These are phyloP conservation scores for Phytophthora pinifolia DNA, from an alignment of 352 stramenopile genomes.

Conservation along the genomic window DNA sequence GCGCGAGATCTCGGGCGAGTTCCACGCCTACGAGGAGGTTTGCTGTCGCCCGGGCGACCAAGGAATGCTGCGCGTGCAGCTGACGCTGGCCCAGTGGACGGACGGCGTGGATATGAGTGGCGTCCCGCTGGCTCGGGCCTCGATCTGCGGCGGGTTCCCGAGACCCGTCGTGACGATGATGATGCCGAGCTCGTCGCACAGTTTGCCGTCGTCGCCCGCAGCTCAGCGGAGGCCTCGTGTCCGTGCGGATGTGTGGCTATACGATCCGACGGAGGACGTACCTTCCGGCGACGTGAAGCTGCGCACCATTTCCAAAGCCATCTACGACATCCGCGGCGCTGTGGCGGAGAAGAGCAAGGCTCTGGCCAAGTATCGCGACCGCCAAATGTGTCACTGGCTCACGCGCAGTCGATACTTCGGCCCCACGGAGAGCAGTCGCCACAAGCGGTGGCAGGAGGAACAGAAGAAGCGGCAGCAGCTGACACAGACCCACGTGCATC, in stretches of 20 bases:
- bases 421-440: slow-evolving; percentile 72
- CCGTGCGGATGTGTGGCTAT: slow-evolving; percentile 59
- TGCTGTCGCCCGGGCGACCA: slow-evolving; percentile 28
- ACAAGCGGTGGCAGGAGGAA: slow-evolving; percentile 75
- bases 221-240: slow-evolving; percentile 27
- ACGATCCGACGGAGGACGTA: slow-evolving; percentile 57
- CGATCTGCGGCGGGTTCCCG: slow-evolving; percentile 32
- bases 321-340: slow-evolving; percentile 74
- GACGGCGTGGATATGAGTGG: slow-evolving; percentile 8
- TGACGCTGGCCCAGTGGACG: slow-evolving; percentile 28
- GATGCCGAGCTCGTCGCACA: slow-evolving; percentile 24
- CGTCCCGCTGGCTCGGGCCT: slow-evolving; percentile 24
- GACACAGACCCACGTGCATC: slow-evolving; percentile 27
- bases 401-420: slow-evolving; percentile 79
- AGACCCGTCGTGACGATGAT: slow-evolving; percentile 29
- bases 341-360: slow-evolving; percentile 58
- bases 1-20: slow-evolving; percentile 47
- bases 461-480: slow-evolving; percentile 58
- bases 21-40: slow-evolving; percentile 63
- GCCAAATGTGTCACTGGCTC: slow-evolving; percentile 49
- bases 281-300: slow-evolving; percentile 59
- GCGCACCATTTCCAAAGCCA: slow-evolving; percentile 70
- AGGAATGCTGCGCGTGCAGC: slow-evolving; percentile 24
- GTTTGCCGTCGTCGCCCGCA: slow-evolving; percentile 25
- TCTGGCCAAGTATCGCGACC: slow-evolving; percentile 55